These are phyloP conservation scores for Stellera chamaejasme DNA, from an alignment of 345 rosid species.

Conservation along the genomic window DNA sequence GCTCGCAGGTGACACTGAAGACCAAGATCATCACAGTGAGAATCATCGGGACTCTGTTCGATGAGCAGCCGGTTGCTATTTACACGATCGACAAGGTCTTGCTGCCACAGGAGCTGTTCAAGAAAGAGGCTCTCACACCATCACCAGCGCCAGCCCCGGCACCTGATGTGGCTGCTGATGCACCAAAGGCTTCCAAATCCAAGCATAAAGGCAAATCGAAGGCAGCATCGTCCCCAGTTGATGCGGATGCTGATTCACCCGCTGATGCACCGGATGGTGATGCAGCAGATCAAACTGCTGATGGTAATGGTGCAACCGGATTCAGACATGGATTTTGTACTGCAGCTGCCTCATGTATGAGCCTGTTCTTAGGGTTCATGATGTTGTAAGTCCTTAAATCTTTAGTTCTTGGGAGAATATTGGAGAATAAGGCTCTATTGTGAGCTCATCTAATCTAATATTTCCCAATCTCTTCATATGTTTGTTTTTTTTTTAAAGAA, in stretches of 20 bases:
- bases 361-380: constrained; percentile 31
- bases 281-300: constrained; percentile 46
- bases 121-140: constrained; percentile 43
- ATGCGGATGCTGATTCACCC: constrained; percentile 33
- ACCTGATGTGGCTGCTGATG: constrained; percentile 50
- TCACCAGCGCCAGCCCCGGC: constrained; percentile 73
- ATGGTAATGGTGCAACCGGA: constrained; percentile 41
- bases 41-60: constrained; percentile 58
- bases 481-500: neutral
- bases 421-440: constrained; percentile 17
- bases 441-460: constrained; percentile 14
- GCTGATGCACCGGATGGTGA: constrained; percentile 56
- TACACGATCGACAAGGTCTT: constrained; percentile 61
- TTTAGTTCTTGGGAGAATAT: neutral
- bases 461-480: neutral
- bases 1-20: constrained; percentile 63
- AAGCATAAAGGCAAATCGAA: constrained; percentile 24
- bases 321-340: constrained; percentile 22
- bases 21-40: constrained; percentile 61
- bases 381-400: constrained; percentile 20
- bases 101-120: constrained; percentile 72
- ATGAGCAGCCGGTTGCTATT: constrained; percentile 76
- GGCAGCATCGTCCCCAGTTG: constrained; percentile 22
- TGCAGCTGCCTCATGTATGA: constrained; percentile 29
- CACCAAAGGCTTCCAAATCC: constrained; percentile 45